Evolutionary conservation across 768 basidiomycete species (phyloP), one percentile per base, ranked within the genome.

Genomic region (Suillus tomentosus): DNA sequence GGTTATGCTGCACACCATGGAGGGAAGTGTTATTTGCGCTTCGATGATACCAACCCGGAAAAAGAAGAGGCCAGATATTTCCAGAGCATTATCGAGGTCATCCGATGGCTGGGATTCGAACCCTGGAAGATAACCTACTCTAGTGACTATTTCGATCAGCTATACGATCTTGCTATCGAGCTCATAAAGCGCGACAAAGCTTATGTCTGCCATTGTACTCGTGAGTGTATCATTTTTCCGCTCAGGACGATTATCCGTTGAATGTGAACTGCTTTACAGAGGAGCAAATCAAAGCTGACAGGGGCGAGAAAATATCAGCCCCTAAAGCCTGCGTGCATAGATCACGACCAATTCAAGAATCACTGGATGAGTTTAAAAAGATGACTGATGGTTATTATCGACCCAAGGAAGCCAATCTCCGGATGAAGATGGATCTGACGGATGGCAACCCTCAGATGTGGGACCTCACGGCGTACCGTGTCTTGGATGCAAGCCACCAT

Each of bases 91-190:
- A 79, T 99, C 72, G 96, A 98, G 78, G 94, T 90, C 71, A 85
- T 99, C 42, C 84, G 96, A 67, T 99, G 97, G 97, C 83, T 99
- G 22, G 97, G 97, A 1, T 99, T 87, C 71, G 96, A 99, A 74
- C 97, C 97, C 4, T 99, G 92, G 93, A 94, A 94, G 77, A 95
- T 99, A 81, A 99, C 97, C 5, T 99, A 99, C 78, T 98, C 96
- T 56, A 97, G 95, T 73, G 96, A 99, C 77, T 93, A 99, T 78
- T 99, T 99, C 74, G 85, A 90, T 62, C 80, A 88, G 71, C 79
- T 99, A 27, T 92, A 95, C 70, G 89, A 89, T 7, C 83, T 98
- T 37, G 97, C 96, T 1, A 83, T 93, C 19, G 90, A 96, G 72
- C 79, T 99, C 59, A 96, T 95, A 66, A 88, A 87, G 75, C 83